Evolutionary conservation across 2,329 filamentous ascomycete genomes (phyloP).

Genomic region (Exophiala calicioides): DNA sequence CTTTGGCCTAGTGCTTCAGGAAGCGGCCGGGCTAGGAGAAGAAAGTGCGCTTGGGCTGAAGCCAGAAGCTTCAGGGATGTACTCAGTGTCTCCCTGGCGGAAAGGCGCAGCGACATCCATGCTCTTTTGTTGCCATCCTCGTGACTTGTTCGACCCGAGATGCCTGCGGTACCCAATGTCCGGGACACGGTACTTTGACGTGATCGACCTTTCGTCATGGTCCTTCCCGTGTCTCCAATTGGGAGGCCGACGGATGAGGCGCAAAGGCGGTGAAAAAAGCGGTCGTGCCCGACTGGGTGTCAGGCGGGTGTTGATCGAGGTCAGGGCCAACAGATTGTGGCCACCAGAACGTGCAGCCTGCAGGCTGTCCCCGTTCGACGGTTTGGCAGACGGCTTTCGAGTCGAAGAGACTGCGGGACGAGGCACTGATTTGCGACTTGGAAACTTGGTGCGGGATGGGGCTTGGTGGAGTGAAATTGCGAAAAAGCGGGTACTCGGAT

Average conservation of each 20-base stretch:
- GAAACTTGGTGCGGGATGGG: background rate
- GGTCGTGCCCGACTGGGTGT: slow-evolving; percentile 25
- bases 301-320: slow-evolving; percentile 5
- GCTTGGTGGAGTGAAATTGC: background rate
- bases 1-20: slow-evolving; percentile 7
- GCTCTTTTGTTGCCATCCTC: background rate
- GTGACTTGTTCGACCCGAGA: background rate
- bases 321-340: no score
- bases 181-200: background rate
- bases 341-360: no score
- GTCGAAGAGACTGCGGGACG: no score
- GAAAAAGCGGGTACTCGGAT: background rate
- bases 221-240: slow-evolving; percentile 3
- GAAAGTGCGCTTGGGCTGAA: background rate
- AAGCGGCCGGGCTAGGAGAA: slow-evolving; percentile 1
- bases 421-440: no score
- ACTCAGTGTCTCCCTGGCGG: background rate
- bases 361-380: background rate
- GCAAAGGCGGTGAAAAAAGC: slow-evolving; percentile 25
- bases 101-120: background rate
- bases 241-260: background rate
- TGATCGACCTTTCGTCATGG: slow-evolving; percentile 5
- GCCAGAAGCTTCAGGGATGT: background rate
- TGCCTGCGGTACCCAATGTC: no score
- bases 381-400: background rate